Evolutionary conservation across 192 early-diverging fungal species (phyloP).

Genomic region (Entomortierella lignicola): DNA sequence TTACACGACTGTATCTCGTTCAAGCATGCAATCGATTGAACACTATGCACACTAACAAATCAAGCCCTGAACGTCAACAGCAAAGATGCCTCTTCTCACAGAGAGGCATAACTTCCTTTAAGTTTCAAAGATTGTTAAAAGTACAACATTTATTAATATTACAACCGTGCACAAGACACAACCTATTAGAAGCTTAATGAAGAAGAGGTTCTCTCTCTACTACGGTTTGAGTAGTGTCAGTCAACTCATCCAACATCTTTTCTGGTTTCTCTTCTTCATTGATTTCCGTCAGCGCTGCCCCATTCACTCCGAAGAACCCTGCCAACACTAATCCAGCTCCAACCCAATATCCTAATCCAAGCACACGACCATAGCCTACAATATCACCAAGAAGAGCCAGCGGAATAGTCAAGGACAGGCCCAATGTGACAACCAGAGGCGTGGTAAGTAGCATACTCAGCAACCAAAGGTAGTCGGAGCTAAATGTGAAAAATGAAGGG

Average conservation of each 20-base stretch:
- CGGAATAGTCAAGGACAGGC: constrained; percentile 76
- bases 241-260: background rate
- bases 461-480: constrained; percentile 87
- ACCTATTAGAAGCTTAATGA: background rate
- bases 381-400: constrained; percentile 68
- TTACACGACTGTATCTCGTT: too few relatives aligned
- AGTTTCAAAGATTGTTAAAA: too few relatives aligned
- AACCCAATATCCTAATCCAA: constrained; percentile 67
- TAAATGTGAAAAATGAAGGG: constrained; percentile 31
- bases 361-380: constrained; percentile 68
- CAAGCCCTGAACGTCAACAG: too few relatives aligned
- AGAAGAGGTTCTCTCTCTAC: constrained; percentile 25
- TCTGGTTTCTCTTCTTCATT: background rate
- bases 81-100: too few relatives aligned
- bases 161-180: background rate
- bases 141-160: too few relatives aligned
- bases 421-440: constrained; percentile 83
- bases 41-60: too few relatives aligned
- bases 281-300: constrained; percentile 27
- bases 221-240: background rate
- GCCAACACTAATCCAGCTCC: constrained; percentile 74
- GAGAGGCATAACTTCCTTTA: too few relatives aligned
- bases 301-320: constrained; percentile 78
- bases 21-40: too few relatives aligned
- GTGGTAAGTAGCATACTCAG: constrained; percentile 83